phyloP scores from a whole-genome alignment of 192 early-diverging fungal species.

The Gaertneriomyces sp. region DNA sequence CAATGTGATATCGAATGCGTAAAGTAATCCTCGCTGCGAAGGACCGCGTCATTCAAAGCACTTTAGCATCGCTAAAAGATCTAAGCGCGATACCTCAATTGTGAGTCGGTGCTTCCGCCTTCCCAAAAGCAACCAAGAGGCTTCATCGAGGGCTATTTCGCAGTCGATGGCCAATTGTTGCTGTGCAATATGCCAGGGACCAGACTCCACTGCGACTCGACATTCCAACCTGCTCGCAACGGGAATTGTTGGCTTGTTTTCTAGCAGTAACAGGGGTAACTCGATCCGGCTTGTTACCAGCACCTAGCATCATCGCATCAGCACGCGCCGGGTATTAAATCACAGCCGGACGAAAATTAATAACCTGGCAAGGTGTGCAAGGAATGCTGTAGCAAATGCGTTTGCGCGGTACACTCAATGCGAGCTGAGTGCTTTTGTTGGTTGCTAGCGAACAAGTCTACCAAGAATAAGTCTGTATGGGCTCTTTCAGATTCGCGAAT shows the following conservation, averaged over 20 bases:
- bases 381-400: too few species aligned
- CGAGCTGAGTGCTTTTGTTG: too few species aligned
- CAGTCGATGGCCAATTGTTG: slow-evolving; percentile 47
- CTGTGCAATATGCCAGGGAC: slow-evolving; percentile 27
- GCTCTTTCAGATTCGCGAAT: slow-evolving; percentile 3
- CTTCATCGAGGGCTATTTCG: slow-evolving; percentile 62
- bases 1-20: neutral
- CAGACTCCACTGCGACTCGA: slow-evolving; percentile 37
- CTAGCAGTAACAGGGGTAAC: slow-evolving; percentile 31
- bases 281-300: slow-evolving; percentile 10
- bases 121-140: slow-evolving; percentile 66
- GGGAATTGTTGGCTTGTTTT: slow-evolving; percentile 34
- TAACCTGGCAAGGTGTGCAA: too few species aligned
- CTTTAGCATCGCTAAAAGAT: neutral
- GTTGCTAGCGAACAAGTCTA: neutral
- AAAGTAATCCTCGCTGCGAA: neutral
- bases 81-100: slow-evolving; percentile 48
- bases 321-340: neutral
- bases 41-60: neutral
- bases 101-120: slow-evolving; percentile 54
- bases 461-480: neutral
- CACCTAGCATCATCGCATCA: slow-evolving; percentile 31
- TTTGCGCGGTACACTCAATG: too few species aligned
- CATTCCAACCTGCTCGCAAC: slow-evolving; percentile 60
- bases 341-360: too few species aligned